Conservation (phyloP, 257 asterid genomes). For the Scutellaria galericulata region DNA sequence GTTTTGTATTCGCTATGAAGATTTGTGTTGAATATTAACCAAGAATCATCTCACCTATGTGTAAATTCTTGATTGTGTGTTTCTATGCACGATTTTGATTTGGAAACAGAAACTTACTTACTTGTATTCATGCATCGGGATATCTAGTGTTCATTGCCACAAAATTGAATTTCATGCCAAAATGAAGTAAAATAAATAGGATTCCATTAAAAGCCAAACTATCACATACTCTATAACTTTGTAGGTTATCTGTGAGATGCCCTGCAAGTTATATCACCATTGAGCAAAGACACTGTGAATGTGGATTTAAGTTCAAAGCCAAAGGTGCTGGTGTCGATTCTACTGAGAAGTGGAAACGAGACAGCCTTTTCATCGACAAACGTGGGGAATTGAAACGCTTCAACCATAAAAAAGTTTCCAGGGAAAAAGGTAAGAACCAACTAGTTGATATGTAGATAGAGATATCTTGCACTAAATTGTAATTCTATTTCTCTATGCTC, state of each 20-base stretch:
- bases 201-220: neutral
- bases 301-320: slow-evolving; percentile 51
- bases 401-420: slow-evolving; percentile 74
- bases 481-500: neutral
- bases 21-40: too few species aligned
- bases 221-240: neutral
- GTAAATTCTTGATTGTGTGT: too few species aligned
- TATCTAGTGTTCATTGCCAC: neutral
- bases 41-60: too few species aligned
- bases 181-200: neutral
- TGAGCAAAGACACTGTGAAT: slow-evolving; percentile 47
- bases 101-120: too few species aligned
- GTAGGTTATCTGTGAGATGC: slow-evolving; percentile 59
- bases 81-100: too few species aligned
- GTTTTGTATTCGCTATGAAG: too few species aligned
- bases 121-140: too few species aligned
- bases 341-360: slow-evolving; percentile 64
- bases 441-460: too few species aligned
- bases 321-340: slow-evolving; percentile 50
- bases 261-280: slow-evolving; percentile 40
- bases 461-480: neutral
- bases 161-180: neutral
- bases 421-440: slow-evolving; percentile 58
- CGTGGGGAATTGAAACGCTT: slow-evolving; percentile 65
- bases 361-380: slow-evolving; percentile 70